Base-by-base conservation (phyloP, 176 grass and related monocot genomes). In the Chloris gayana region DNA sequence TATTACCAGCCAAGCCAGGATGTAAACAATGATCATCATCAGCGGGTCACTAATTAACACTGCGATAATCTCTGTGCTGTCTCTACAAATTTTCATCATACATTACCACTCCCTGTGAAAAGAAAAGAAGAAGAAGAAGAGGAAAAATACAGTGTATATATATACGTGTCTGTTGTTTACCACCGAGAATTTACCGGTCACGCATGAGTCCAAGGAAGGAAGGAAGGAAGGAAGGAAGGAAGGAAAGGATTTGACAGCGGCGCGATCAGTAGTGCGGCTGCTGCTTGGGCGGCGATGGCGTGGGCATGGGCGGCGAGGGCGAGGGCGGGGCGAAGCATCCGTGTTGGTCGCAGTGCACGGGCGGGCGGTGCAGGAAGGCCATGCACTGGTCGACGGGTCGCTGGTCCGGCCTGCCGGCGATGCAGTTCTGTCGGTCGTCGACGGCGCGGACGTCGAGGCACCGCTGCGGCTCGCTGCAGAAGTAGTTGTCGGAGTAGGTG, bases 401-500 rank as follows among this genome's bases (percentile, higher is more conserved):
- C 83, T 97, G 94, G 49, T 93, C 85, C 1, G 94, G 94, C 2
- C 86, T 17, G 6, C 80, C 83, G 17, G 83, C 76, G 71, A 97
- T 86, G 72, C 94, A 97, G 69, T 97, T 97, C 86, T 83, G 71
- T 12, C 91, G 70, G 68, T 97, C 94, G 30, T 97, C 91, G 68
- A 72, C 47, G 33, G 64, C 75, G 22, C 65, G 84, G n/a, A 97
- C 63, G 37, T 50, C 17, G 30, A 85, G 67, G 69, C 94, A 97
- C 30, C 81, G 70, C 17, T 14, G 35, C 1, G 94, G 77, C 81
- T 88, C 91, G 53, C 74, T 89, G 77, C 91, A 91, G 88, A 97
- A 93, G 88, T 60, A 97, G 77, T 97, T 97, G 80, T 87, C 91
- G 13, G 94, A 97, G 83, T 89, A 97, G 2, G 91, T 97, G 83